A percentile compares a stretch with the other conserved stretches of the same genome.
phyloP scores from a whole-genome alignment of 1,284 basidiomycete species.

The Takashimella koratensis region DNA sequence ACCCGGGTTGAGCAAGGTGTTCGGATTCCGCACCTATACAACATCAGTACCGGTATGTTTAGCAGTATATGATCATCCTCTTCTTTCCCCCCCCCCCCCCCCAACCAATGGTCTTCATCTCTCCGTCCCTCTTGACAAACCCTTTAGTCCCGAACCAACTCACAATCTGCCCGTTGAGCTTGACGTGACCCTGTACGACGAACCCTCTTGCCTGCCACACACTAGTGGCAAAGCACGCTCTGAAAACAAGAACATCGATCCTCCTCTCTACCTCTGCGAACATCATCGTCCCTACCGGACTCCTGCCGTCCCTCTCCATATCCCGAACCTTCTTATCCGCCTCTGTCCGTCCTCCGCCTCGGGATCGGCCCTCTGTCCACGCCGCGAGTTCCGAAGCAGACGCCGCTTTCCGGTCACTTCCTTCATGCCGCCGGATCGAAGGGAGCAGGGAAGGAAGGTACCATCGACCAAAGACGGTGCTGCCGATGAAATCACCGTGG shows the following conservation, averaged over 20 bases:
- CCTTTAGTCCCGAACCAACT: slow-evolving; percentile 35
- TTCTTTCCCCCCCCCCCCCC: not conserved
- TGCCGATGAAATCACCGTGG: slow-evolving; percentile 92
- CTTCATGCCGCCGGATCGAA: slow-evolving; percentile 59
- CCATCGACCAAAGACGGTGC: slow-evolving; percentile 92
- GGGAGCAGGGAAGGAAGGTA: slow-evolving; percentile 85
- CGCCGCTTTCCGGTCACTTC: slow-evolving; percentile 50
- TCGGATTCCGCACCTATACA: slow-evolving; percentile 72
- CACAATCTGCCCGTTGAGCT: slow-evolving; percentile 85
- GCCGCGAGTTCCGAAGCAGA: slow-evolving; percentile 53
- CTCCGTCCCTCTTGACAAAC: too few relatives aligned
- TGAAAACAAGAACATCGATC: slow-evolving; percentile 87
- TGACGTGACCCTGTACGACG: slow-evolving; percentile 81
- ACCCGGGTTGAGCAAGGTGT: slow-evolving; percentile 86
- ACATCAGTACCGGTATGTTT: too few relatives aligned
- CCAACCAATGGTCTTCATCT: not conserved
- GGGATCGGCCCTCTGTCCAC: slow-evolving; percentile 55
- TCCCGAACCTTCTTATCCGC: slow-evolving; percentile 53
- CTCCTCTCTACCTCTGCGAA: slow-evolving; percentile 88
- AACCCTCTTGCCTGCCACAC: slow-evolving; percentile 85
- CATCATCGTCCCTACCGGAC: slow-evolving; percentile 86
- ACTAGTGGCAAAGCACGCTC: slow-evolving; percentile 84
- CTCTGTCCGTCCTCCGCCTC: slow-evolving; percentile 35
- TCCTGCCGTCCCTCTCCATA: slow-evolving; percentile 57
- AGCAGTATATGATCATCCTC: not conserved